Base-by-base conservation (phyloP, 495 filamentous ascomycete species). In the Xylaria cubensis region DNA sequence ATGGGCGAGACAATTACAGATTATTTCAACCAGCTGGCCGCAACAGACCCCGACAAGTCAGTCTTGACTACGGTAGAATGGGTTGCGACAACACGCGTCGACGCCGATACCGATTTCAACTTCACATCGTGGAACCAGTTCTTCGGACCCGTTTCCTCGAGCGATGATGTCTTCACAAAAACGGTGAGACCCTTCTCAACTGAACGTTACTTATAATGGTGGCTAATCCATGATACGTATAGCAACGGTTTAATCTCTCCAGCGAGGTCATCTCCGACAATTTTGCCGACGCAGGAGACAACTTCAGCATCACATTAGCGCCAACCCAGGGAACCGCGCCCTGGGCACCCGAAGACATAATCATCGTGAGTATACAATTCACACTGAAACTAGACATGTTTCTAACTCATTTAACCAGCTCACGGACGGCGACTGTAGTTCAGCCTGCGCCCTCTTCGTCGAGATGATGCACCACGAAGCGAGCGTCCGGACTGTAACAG, bases 401-500 rank as follows among this genome's bases (percentile, higher is more conserved):
- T 72, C 83, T 44, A 61, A 61, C n/a, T 7, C 34, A 36, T 6
- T 1, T 64, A 8, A 42, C 34, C 46, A 70, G 72, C 77, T 82
- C 72, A 83, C 83, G 19, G 88, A 90, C 71, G 88, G 88, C 70
- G 84, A 83, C 74, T 90, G 89, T 73, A 84, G 85, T 19, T 88
- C 86, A 3, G 86, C 88, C 8, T 91, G 89, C 75, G 82, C 84
- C 1, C 80, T 89, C 75, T 90, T 91, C 76, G 78, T 79, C 51
- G 86, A 88, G 70, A 79, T 89, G 48, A 86, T 90, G 86, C 85
- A 84, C 12, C 80, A 83, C 71, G 83, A 87, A 75, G 83, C 73
- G 15, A 85, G 84, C 56, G 87, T 90, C 0, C 86, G 85, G 67
- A 84, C 83, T 36, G 83, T 90, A 41, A 82, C 84, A n/a, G 80